A percentile compares a stretch with the other conserved stretches of the same genome.
Conservation (phyloP, 106 monocot species). For the Dioscorea dumetorum region DNA sequence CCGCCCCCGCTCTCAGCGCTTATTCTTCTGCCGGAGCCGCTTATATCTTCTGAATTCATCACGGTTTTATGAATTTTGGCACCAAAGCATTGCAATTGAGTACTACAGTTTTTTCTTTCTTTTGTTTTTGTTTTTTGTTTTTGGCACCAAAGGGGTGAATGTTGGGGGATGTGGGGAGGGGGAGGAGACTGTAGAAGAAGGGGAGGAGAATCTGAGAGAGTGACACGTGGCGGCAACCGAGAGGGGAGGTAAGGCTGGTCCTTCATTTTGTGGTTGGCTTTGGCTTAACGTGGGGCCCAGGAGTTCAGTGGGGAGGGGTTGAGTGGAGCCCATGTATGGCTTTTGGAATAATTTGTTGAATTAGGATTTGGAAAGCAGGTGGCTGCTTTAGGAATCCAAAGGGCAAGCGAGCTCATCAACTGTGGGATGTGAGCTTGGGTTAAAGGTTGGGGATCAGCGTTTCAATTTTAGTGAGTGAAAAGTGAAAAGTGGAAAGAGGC, state of each 20-base stretch:
- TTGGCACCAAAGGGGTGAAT: background rate
- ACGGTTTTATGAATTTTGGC: no score
- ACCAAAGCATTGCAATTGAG: no score
- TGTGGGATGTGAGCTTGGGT: background rate
- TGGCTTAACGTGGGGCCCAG: background rate
- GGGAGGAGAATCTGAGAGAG: background rate
- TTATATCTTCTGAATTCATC: background rate
- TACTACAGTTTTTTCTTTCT: no score
- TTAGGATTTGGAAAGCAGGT: background rate
- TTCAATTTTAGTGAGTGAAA: no score
- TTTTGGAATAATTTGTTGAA: background rate
- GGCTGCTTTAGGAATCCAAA: background rate
- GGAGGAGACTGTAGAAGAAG: background rate
- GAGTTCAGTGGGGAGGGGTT: background rate
- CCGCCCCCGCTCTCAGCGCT: constrained; percentile 12
- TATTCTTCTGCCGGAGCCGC: constrained; percentile 6
- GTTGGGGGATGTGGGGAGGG: background rate
- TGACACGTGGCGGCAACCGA: constrained; percentile 10
- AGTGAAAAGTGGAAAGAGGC: no score
- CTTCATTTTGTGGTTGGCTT: constrained; percentile 13
- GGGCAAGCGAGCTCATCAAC: background rate
- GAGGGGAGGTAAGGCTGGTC: background rate
- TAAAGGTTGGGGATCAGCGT: no score
- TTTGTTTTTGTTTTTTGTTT: no score
- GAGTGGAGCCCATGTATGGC: background rate